Base-by-base conservation (phyloP, 108 stramenopile species). In the Stephanodiscus triporus region DNA sequence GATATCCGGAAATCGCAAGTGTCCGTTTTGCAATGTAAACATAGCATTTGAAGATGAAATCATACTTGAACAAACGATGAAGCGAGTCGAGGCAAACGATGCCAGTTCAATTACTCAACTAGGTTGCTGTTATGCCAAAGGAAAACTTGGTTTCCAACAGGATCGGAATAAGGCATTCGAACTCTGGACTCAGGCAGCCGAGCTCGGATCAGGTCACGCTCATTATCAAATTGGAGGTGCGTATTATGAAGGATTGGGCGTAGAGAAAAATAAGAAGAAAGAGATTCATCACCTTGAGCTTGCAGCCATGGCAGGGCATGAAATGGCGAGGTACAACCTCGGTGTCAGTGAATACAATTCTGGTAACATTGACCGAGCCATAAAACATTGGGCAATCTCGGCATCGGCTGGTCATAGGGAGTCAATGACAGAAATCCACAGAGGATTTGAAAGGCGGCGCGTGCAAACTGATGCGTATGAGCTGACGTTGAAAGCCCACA, bases 311-410 rank as follows among this genome's bases (percentile, higher is more conserved):
- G n/a, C n/a, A n/a, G n/a, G n/a, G n/a, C n/a, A n/a, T n/a, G n/a
- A n/a, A n/a, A n/a, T n/a, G n/a, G n/a, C n/a, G n/a, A n/a, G n/a
- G n/a, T n/a, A n/a, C n/a, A n/a, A n/a, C n/a, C n/a, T n/a, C n/a
- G 14, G 19, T 26, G 10, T n/a, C n/a, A 34, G 2, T 16, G 58
- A 34, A 6, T 17, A 59, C 19, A 17, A 3, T 16, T 23, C 14
- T 59, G 58, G 58, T 1, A 59, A 32, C 6, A 6, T 59, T 2
- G 16, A 22, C 2, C 58, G 58, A 34, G 58, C 58, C 3, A 9
- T 59, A 34, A 29, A 59, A 6, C 58, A 59, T 59, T 59, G 58
- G 58, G 9, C 9, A 3, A 59, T 59, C 9, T 19, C 58, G 30
- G 58, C 58, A 59, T 32, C 30, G 6, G 58, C 58, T 20, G 58